Conservation (phyloP, 345 rosid genomes). For the Melaleuca alternifolia region DNA sequence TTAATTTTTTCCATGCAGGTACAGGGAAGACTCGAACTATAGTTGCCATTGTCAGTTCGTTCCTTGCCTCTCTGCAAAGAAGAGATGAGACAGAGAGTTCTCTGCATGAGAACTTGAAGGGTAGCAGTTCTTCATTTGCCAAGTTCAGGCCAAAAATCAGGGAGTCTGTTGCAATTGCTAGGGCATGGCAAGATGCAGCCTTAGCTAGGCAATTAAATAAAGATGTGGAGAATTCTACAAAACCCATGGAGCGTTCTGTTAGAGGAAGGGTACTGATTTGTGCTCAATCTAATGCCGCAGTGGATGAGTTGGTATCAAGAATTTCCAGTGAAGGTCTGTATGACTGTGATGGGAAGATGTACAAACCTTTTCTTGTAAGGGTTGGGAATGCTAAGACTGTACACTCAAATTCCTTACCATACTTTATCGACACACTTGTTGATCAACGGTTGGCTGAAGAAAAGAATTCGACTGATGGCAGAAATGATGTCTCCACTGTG, state of each 20-base stretch:
- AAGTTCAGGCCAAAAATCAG: constrained; percentile 41
- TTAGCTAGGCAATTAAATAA: constrained; percentile 69
- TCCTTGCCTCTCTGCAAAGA: constrained; percentile 54
- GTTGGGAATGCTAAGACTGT: constrained; percentile 92
- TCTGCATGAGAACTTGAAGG: constrained; percentile 20
- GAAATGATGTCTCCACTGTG: constrained; percentile 32
- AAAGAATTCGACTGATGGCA: constrained; percentile 33
- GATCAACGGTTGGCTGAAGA: constrained; percentile 76
- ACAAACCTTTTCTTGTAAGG: constrained; percentile 90
- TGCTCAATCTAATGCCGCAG: constrained; percentile 99
- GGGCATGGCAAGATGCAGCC: constrained; percentile 98
- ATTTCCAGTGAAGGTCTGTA: constrained; percentile 68
- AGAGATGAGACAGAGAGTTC: constrained; percentile 19
- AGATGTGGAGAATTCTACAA: constrained; percentile 33
- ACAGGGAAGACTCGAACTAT: constrained; percentile 97
- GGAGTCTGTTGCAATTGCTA: constrained; percentile 65
- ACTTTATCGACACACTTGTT: constrained; percentile 85
- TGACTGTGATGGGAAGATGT: constrained; percentile 80
- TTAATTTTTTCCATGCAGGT: constrained; percentile 23
- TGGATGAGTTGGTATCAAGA: constrained; percentile 92
- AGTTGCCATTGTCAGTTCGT: constrained; percentile 81
- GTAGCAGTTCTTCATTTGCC: constrained; percentile 19
- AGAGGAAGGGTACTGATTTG: constrained; percentile 84
- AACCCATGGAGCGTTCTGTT: constrained; percentile 28
- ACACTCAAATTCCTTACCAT: constrained; percentile 76